phyloP scores from a whole-genome alignment of 306 rosid genomes.

The Gynostemma pentaphyllum region DNA sequence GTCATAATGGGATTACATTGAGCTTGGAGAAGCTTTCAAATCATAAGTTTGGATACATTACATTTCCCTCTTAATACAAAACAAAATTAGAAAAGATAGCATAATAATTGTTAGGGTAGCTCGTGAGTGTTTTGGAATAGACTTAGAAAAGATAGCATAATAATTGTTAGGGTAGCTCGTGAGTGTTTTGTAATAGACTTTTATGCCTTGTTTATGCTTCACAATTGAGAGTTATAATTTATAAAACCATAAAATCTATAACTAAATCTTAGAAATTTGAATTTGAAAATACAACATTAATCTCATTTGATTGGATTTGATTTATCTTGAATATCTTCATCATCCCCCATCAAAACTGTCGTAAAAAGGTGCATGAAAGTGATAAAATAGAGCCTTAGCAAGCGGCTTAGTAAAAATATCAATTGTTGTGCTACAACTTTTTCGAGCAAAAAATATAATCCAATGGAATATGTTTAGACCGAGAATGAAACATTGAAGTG shows the following conservation, averaged over 20 bases:
- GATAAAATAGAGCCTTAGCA: too few species aligned
- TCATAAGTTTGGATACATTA: constrained; percentile 5
- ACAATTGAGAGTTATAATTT: too few species aligned
- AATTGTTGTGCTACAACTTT: not conserved
- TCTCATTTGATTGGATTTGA: too few species aligned
- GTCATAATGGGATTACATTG: not conserved
- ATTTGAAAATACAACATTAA: too few species aligned
- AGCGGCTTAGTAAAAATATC: too few species aligned
- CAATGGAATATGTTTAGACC: not conserved
- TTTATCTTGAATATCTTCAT: too few species aligned
- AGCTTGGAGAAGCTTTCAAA: not conserved
- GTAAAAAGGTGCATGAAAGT: too few species aligned
- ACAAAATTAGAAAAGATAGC: not conserved
- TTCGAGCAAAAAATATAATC: not conserved
- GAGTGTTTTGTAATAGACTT: not conserved
- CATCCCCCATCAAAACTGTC: too few species aligned
- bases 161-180: not conserved
- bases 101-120: not conserved
- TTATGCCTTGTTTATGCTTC: too few species aligned
- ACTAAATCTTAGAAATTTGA: too few species aligned
- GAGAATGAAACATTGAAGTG: not conserved
- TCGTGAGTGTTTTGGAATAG: not conserved
- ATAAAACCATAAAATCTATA: too few species aligned
- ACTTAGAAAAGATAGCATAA: not conserved
- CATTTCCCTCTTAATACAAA: not conserved